These are phyloP conservation scores for Fusarium bulbicola DNA, from an alignment of 2,329 filamentous ascomycete species.

Conservation along the genomic window DNA sequence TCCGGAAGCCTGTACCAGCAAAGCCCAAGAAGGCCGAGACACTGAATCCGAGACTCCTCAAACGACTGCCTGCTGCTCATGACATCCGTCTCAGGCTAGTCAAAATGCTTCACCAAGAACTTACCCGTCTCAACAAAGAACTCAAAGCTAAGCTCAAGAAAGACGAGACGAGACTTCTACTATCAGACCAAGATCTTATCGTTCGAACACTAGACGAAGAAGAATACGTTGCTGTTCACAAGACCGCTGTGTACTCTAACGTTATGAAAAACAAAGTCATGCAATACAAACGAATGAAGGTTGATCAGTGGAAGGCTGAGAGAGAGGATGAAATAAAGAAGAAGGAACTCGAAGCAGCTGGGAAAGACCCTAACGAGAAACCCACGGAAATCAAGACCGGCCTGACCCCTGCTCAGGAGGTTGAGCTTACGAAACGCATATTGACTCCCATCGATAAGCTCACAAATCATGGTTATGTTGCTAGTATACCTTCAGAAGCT, in stretches of 20 bases:
- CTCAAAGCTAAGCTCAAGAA: conserved; percentile 61
- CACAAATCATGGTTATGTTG: conserved; percentile 79
- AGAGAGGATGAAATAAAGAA: conserved; percentile 54
- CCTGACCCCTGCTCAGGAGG: conserved; percentile 73
- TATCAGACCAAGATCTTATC: conserved; percentile 74
- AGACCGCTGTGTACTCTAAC: conserved; percentile 79
- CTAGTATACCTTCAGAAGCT: conserved; percentile 68
- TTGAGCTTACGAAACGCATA: conserved; percentile 69
- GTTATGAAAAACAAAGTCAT: conserved; percentile 84
- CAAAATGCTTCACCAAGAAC: conserved; percentile 71
- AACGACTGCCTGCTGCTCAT: conserved; percentile 65
- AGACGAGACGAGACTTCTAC: conserved; percentile 60
- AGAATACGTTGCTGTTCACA: conserved; percentile 74
- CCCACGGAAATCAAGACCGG: conserved; percentile 73
- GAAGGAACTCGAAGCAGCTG: conserved; percentile 44
- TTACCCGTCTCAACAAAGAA: conserved; percentile 72
- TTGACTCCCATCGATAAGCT: conserved; percentile 71
- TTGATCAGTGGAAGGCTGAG: conserved; percentile 76
- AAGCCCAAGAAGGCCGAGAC: conserved; percentile 55
- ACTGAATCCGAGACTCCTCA: conserved; percentile 74
- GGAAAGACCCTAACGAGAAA: conserved; percentile 46
- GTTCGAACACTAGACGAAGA: conserved; percentile 79
- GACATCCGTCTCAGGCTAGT: conserved; percentile 66
- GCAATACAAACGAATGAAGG: conserved; percentile 77
- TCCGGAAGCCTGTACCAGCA: conserved; percentile 22